phyloP scores from a whole-genome alignment of 2,329 filamentous ascomycete genomes.

The Ophiostoma tasmaniense region DNA sequence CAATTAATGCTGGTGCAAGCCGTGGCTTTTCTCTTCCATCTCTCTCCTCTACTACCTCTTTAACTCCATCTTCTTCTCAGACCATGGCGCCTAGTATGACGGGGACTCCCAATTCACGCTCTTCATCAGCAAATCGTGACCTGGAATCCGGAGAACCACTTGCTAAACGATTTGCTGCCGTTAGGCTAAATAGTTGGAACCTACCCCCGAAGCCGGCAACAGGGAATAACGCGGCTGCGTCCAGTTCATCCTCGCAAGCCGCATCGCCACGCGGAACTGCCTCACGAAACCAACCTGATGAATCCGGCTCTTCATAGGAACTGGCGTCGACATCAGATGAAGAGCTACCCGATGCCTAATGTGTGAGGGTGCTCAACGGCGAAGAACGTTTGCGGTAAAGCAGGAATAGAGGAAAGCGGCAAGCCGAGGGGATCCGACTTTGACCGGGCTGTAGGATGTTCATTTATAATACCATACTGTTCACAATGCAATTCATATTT shows the following conservation, averaged over 20 bases:
- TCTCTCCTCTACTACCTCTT: not conserved
- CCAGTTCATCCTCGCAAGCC: not conserved
- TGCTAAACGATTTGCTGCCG: constrained; percentile 59
- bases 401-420: not conserved
- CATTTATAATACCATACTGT: not conserved
- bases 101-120: constrained; percentile 21
- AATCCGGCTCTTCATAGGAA: not conserved
- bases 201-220: not conserved
- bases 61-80: constrained; percentile 1
- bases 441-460: not conserved
- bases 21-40: constrained; percentile 1
- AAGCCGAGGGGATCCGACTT: not conserved
- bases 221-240: not conserved
- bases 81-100: not conserved
- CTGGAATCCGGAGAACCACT: constrained; percentile 42
- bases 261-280: not conserved
- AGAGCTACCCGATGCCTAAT: not conserved
- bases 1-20: not conserved
- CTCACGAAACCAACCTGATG: not conserved
- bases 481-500: not conserved
- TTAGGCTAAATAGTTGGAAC: constrained; percentile 45
- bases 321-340: not conserved
- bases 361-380: not conserved
- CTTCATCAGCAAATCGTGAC: constrained; percentile 23
- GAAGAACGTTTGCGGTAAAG: not conserved